Evolutionary conservation across 1,139 yeast species (phyloP), one percentile per base, ranked within the genome.

Genomic region (Candida buenavistaensis): DNA sequence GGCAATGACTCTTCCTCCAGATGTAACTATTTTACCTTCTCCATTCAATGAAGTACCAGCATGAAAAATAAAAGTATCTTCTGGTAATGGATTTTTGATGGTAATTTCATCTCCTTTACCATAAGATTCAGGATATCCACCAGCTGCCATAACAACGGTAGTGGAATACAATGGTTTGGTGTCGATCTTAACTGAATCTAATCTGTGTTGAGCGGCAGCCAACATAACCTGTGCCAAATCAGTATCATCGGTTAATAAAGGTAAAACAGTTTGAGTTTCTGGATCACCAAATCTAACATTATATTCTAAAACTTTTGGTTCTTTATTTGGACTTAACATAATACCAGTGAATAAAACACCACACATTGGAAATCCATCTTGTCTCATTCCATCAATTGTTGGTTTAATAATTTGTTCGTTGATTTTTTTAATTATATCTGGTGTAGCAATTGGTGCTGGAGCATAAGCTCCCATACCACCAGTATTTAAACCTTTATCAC

Each of bases 391-490:
- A 49, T 82, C 92, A 55, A 94, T 83, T 28, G 97, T 86, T 39
- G 97, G 98, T 64, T 84, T 81, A 50, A 94, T 76, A 51, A 94
- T 76, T 20, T 76, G 72, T 35, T 71, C 69, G 54, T 89, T 80
- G 53, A 94, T 89, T 58, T 80, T 72, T 40, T 73, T 65, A 50
- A 89, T 65, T 23, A 92, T 61, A 23, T 74, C 72, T 4, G 86
- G 80, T 19, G 92, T 82, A 14, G 86, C 92, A 42, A 90, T 75
- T 36, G 98, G 98, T 6, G 97, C 95, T 31, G 98, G 99, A 4
- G 97, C 95, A 55, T 94, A 94, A 12, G 98, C 95, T 45, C 99
- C 99, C 99, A 94, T 94, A 45, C 99, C 99, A 47, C 99, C 99
- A 34, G 98, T 94, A 68, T 94, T 94, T 46, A 90, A 74, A 23